These are phyloP conservation scores for Mycena maculata DNA, from an alignment of 768 basidiomycete genomes.

Conservation along the genomic window DNA sequence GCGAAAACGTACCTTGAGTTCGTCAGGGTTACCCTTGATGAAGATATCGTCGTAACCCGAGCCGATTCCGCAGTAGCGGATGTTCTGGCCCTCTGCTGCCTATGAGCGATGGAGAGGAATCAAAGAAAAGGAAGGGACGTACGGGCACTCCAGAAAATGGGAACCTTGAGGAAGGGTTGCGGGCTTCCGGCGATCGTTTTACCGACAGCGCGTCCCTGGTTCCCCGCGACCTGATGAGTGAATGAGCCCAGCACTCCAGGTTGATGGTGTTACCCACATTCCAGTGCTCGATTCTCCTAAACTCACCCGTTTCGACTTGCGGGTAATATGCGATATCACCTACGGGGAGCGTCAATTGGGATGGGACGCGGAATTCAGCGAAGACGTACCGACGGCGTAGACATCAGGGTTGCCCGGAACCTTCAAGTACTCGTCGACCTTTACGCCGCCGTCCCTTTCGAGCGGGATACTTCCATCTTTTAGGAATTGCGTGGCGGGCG, in stretches of 20 bases:
- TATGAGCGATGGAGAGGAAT: conserved; percentile 7
- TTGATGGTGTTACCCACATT: conserved; percentile 65
- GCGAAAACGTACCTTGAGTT: conserved; percentile 72
- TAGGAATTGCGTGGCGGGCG: conserved; percentile 84
- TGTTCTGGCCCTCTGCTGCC: conserved; percentile 79
- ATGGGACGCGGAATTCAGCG: neutral
- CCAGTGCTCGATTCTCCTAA: conserved; percentile 88
- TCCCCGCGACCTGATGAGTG: conserved; percentile 74
- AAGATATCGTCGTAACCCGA: conserved; percentile 79
- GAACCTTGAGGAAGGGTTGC: conserved; percentile 82
- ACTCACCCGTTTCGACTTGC: conserved; percentile 61
- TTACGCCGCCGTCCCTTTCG: conserved; percentile 81
- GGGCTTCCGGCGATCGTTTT: conserved; percentile 74
- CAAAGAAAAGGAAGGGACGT: conserved; percentile 42
- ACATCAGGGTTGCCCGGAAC: conserved; percentile 65
- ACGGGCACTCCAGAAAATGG: conserved; percentile 94
- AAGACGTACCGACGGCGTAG: conserved; percentile 72
- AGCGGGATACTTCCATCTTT: conserved; percentile 75
- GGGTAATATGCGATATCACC: conserved; percentile 89
- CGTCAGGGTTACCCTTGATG: conserved; percentile 78
- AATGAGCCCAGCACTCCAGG: neutral
- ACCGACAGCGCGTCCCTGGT: conserved; percentile 88
- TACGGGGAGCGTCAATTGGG: conserved; percentile 34
- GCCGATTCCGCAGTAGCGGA: conserved; percentile 86
- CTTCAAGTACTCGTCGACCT: conserved; percentile 79